Conservation (phyloP, 1,139 yeast species). For the Candida sp. region DNA sequence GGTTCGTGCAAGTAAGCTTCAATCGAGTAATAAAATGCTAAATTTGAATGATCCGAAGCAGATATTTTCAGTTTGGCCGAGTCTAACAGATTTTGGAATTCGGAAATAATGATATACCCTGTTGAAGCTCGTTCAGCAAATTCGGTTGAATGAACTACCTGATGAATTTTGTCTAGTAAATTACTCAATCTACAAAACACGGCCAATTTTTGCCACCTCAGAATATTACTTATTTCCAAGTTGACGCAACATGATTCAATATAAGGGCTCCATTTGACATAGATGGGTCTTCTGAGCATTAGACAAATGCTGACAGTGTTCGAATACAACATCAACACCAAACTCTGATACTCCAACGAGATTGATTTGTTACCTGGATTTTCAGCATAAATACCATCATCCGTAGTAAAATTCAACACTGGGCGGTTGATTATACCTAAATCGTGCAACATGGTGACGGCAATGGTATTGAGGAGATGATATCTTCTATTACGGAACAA, state of each 20-base stretch:
- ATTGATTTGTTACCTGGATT: slow-evolving; percentile 7
- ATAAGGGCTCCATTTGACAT: slow-evolving; percentile 56
- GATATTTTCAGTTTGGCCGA: slow-evolving; percentile 33
- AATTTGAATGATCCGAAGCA: slow-evolving; percentile 34
- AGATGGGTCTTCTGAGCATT: slow-evolving; percentile 49
- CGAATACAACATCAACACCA: slow-evolving; percentile 48
- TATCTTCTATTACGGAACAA: slow-evolving; percentile 75
- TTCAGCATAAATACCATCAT: slow-evolving; percentile 28
- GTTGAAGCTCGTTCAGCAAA: slow-evolving; percentile 21
- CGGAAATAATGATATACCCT: slow-evolving; percentile 31
- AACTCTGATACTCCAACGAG: slow-evolving; percentile 22
- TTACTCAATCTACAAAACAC: slow-evolving; percentile 58
- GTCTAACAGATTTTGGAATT: slow-evolving; percentile 40
- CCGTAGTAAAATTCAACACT: slow-evolving; percentile 28
- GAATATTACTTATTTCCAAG: slow-evolving; percentile 36
- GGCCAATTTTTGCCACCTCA: slow-evolving; percentile 42
- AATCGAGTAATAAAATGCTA: slow-evolving; percentile 59
- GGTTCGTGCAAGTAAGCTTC: slow-evolving; percentile 76
- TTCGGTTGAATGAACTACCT: slow-evolving; percentile 41
- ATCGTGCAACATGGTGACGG: slow-evolving; percentile 73
- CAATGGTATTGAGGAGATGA: slow-evolving; percentile 63
- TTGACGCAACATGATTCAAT: slow-evolving; percentile 59
- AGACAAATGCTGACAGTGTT: slow-evolving; percentile 51
- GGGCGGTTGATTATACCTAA: slow-evolving; percentile 65
- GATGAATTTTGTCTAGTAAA: slow-evolving; percentile 62